phyloP scores from a whole-genome alignment of 345 rosid species.

The Eucalyptus polybractea region DNA sequence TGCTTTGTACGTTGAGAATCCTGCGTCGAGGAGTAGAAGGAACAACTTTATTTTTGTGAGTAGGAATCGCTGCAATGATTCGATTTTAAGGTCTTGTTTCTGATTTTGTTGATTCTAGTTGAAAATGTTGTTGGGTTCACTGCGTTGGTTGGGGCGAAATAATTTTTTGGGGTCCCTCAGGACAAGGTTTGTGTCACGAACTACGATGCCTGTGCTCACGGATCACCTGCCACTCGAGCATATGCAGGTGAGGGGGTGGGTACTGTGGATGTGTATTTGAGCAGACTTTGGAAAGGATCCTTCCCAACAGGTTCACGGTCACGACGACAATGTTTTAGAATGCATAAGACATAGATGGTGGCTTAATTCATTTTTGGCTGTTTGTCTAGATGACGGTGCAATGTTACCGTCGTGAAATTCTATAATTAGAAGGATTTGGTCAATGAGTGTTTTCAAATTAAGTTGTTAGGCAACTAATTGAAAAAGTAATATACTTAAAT shows the following conservation, averaged over 20 bases:
- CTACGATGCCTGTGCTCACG: fast-evolving
- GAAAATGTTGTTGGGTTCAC: background rate
- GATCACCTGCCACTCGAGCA: background rate
- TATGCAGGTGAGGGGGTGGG: background rate
- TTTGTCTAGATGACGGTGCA: background rate
- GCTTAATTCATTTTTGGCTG: background rate
- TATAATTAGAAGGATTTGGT: no score
- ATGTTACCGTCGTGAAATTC: no score
- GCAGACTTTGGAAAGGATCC: background rate
- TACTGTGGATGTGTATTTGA: background rate
- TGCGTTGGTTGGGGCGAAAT: background rate
- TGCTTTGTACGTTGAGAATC: background rate
- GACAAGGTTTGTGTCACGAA: background rate
- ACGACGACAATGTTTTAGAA: background rate
- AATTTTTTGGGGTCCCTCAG: background rate
- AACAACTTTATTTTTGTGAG: background rate
- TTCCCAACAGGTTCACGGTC: background rate
- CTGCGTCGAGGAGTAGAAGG: background rate
- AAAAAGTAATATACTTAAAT: no score
- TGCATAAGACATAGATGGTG: background rate
- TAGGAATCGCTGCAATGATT: background rate
- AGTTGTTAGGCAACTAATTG: no score
- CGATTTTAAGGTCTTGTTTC: background rate
- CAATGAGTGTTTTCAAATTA: no score
- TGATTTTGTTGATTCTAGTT: background rate